Evolutionary conservation across 805 yeast genomes (phyloP).

Genomic region (Lachancea waltii): DNA sequence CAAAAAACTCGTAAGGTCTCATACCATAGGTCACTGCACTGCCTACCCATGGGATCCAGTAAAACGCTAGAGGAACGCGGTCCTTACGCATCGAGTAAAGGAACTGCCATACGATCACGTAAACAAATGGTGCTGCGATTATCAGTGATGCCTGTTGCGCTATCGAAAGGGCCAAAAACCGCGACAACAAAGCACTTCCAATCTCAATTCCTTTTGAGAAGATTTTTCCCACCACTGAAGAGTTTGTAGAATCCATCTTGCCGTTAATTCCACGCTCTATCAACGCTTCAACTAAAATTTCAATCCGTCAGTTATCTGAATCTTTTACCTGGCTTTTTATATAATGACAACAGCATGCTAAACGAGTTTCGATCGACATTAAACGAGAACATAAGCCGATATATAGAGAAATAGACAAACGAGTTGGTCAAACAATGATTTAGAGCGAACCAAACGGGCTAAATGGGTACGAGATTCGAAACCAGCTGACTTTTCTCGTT

Average conservation of each 20-base stretch:
- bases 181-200: constrained; percentile 15
- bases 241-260: constrained; percentile 4
- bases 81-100: constrained; percentile 67
- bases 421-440: background rate
- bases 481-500: background rate
- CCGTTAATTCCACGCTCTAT: background rate
- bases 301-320: background rate
- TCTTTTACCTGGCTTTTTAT: background rate
- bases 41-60: constrained; percentile 95
- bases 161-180: constrained; percentile 31
- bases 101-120: constrained; percentile 60
- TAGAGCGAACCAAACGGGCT: background rate
- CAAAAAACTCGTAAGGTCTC: constrained; percentile 89
- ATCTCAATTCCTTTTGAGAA: constrained; percentile 17
- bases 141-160: constrained; percentile 34
- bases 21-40: constrained; percentile 84
- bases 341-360: constrained; percentile 3
- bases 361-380: constrained; percentile 1
- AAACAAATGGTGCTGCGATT: constrained; percentile 49
- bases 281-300: background rate
- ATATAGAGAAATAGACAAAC: background rate
- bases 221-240: constrained; percentile 8
- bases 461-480: background rate
- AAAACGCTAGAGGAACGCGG: constrained; percentile 83
- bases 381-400: constrained; percentile 4